Conservation (phyloP, 192 early-diverging fungal genomes). For the Backusella sp. region DNA sequence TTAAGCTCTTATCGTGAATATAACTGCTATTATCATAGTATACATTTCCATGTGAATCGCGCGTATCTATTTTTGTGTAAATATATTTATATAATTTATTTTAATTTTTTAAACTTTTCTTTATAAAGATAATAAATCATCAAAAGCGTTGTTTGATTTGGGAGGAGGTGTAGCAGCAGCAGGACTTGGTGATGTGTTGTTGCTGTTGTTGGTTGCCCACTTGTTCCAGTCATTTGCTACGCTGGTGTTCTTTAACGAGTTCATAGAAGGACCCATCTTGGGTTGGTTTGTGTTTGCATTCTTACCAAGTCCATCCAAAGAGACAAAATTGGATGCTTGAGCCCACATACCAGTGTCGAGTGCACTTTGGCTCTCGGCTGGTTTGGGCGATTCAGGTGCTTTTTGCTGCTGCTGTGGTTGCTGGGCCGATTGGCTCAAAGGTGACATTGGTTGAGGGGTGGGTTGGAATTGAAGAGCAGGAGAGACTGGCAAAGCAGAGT, state of each 20-base stretch:
- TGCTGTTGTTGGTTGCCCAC: conserved; percentile 21
- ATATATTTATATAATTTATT: neutral
- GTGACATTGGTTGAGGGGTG: conserved; percentile 7
- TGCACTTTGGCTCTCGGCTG: conserved; percentile 15
- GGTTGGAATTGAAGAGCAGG: conserved; percentile 9
- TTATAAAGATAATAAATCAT: conserved; percentile 27
- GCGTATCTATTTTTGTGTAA: neutral
- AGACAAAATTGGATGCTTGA: conserved; percentile 63
- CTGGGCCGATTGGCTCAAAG: conserved; percentile 7
- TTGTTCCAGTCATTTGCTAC: conserved; percentile 27
- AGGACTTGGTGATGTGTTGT: neutral
- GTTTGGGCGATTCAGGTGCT: conserved; percentile 18
- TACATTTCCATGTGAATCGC: neutral
- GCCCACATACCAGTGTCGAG: conserved; percentile 64
- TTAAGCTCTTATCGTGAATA: neutral
- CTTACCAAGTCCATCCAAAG: conserved; percentile 70
- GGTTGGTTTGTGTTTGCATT: conserved; percentile 41
- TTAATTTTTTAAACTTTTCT: neutral
- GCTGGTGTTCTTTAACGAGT: conserved; percentile 41
- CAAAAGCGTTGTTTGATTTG: conserved; percentile 16
- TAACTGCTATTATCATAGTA: neutral
- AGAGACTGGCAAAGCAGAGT: neutral
- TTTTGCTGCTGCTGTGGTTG: conserved; percentile 1
- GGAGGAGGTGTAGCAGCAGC: neutral
- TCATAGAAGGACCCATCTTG: conserved; percentile 55